These are phyloP conservation scores for Geotrichum macrosporum DNA, from an alignment of 1,139 yeast genomes.

Conservation along the genomic window DNA sequence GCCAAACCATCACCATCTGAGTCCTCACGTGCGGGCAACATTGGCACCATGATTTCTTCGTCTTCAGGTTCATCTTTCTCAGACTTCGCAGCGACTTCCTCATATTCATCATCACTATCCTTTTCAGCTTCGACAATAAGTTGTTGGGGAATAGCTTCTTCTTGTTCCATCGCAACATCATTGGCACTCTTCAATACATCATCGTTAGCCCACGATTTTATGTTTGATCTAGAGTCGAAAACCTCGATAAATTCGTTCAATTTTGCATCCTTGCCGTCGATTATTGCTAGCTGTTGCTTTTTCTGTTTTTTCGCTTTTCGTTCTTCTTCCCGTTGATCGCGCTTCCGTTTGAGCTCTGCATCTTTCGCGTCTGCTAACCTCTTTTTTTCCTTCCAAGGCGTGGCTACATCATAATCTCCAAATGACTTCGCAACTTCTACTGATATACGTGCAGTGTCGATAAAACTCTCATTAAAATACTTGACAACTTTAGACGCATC, in stretches of 20 bases:
- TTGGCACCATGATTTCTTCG: slow-evolving; percentile 26
- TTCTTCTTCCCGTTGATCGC: slow-evolving; percentile 25
- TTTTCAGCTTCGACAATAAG: slow-evolving; percentile 22
- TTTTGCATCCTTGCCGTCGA: slow-evolving; percentile 49
- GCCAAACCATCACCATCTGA: slow-evolving; percentile 38
- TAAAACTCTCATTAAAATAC: slow-evolving; percentile 71
- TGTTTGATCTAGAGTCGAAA: slow-evolving; percentile 67
- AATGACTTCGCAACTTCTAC: slow-evolving; percentile 85
- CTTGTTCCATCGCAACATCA: slow-evolving; percentile 21
- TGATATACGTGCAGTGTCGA: slow-evolving; percentile 74
- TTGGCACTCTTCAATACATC: slow-evolving; percentile 45
- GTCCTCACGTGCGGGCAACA: slow-evolving; percentile 21
- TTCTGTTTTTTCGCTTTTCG: slow-evolving; percentile 49
- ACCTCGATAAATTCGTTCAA: slow-evolving; percentile 77
- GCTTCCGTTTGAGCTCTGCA: slow-evolving; percentile 18
- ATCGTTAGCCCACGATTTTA: slow-evolving; percentile 74
- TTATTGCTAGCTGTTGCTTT: slow-evolving; percentile 41
- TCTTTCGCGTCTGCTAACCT: slow-evolving; percentile 42
- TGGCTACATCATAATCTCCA: slow-evolving; percentile 77
- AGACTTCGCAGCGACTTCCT: slow-evolving; percentile 23
- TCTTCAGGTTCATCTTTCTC: slow-evolving; percentile 28
- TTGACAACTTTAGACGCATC: slow-evolving; percentile 79
- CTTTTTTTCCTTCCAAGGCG: slow-evolving; percentile 61
- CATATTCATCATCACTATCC: slow-evolving; percentile 34
- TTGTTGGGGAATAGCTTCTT: slow-evolving; percentile 12